Base-by-base conservation (phyloP, 768 basidiomycete species). In the Suillus cothurnatus region DNA sequence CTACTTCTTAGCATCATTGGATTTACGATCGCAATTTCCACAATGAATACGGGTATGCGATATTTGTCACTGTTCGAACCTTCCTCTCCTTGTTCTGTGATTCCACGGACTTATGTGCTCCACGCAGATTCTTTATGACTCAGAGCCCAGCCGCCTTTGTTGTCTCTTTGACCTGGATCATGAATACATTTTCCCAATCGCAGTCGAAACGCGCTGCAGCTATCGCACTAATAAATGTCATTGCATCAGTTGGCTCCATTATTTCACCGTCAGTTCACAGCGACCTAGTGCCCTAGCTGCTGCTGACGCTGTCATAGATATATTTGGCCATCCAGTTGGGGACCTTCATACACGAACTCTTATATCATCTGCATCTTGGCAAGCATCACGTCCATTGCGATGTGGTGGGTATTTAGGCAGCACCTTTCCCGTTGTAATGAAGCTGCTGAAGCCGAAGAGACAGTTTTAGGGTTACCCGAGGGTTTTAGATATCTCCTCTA, bases 151-250 rank as follows among this genome's bases (percentile, higher is more conserved):
- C 88, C 3, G 91, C 84, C 3, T 91, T 87, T 74, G 85, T 92
- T 65, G 83, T 84, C 65, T 86, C 91, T 70, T 77, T 79, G 71
- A 75, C 82, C 19, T 84, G 83, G 85, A 77, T 84, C 61, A 80
- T 80, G 61, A 84, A 81, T 66, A 81, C 82, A 6, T 81, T 96
- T 76, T 88, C 92, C 23, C 86, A 88, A 19, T 87, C 94, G 26
- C 86, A 92, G 2, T 85, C 89, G 23, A 95, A 95, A 76, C 88
- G 94, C 7, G 91, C 93, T 9, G 89, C 94, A 21, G 89, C 88
- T 17, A 80, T 96, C 47, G 94, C 93, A 1, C 76, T 91, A 62
- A 85, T 94, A 71, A 94, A 93, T 74, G 85, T 89, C 36, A 85
- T 92, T 70, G 88, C 88, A 15, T 88, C 92, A 70, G 80, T 92